phyloP scores from a whole-genome alignment of 805 yeast species.

The Tetrapisispora pingtungensis region DNA sequence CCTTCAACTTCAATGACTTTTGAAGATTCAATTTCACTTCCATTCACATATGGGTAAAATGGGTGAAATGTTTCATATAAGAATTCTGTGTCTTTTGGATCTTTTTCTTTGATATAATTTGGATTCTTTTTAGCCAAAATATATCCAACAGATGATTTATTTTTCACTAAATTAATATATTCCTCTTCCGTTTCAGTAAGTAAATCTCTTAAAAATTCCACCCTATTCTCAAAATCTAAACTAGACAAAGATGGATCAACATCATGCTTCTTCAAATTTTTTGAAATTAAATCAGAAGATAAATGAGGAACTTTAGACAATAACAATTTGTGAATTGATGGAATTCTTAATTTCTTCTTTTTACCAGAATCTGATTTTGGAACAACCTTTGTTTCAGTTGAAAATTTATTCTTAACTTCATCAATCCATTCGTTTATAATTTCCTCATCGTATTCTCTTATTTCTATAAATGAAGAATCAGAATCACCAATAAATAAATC shows the following conservation, averaged over 20 bases:
- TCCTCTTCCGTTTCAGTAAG: slow-evolving; percentile 39
- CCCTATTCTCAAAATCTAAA: slow-evolving; percentile 22
- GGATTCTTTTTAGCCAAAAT: slow-evolving; percentile 56
- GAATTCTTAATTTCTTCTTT: slow-evolving; percentile 36
- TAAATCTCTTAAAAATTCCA: slow-evolving; percentile 31
- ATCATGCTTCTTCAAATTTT: slow-evolving; percentile 37
- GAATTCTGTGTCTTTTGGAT: slow-evolving; percentile 35
- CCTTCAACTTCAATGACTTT: slow-evolving; percentile 43
- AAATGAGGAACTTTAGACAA: slow-evolving; percentile 62
- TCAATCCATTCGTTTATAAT: slow-evolving; percentile 24
- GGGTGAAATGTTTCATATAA: slow-evolving; percentile 64
- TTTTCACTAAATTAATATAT: slow-evolving; percentile 31
- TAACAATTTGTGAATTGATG: slow-evolving; percentile 59
- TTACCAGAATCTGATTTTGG: slow-evolving; percentile 2
- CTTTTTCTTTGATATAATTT: slow-evolving; percentile 34
- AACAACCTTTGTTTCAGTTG: slow-evolving; percentile 5
- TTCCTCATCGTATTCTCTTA: slow-evolving; percentile 6
- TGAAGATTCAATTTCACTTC: slow-evolving; percentile 22
- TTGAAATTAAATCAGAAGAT: slow-evolving; percentile 69
- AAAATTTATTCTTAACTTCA: slow-evolving; percentile 12
- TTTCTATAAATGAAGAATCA: slow-evolving; percentile 3
- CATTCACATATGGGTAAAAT: slow-evolving; percentile 41
- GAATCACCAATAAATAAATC: slow-evolving; percentile 30
- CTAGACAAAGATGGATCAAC: slow-evolving; percentile 39
- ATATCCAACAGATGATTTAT: slow-evolving; percentile 41